Percentiles rank a stretch among this genome's conserved stretches.
phyloP scores from a whole-genome alignment of 1,284 basidiomycete genomes.

The Austroboletus novae-zelandiae region DNA sequence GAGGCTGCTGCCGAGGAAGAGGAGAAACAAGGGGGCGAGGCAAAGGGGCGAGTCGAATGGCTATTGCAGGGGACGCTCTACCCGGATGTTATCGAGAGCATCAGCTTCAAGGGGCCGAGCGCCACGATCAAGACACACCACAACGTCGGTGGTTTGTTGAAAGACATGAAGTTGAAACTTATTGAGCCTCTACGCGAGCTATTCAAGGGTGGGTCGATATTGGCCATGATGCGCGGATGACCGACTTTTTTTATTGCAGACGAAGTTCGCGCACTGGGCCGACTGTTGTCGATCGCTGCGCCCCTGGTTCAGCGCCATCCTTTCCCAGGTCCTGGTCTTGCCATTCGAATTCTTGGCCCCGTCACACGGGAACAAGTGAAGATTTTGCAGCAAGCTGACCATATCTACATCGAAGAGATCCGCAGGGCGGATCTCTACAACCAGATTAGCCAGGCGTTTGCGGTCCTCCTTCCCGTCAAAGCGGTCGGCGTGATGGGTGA shows the following conservation, averaged over 20 bases:
- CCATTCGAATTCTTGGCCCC: constrained; percentile 97
- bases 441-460: constrained; percentile 96
- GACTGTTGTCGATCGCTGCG: constrained; percentile 87
- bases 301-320: constrained; percentile 96
- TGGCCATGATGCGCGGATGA: background rate
- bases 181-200: constrained; percentile 97
- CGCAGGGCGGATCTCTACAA: constrained; percentile 90
- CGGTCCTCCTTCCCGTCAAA: constrained; percentile 93
- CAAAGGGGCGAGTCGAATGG: constrained; percentile 94
- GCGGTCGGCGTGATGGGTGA: constrained; percentile 99
- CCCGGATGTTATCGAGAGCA: constrained; percentile 99
- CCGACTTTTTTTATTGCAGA: constrained; percentile 49
- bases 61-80: constrained; percentile 96
- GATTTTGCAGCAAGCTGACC: constrained; percentile 93
- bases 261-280: constrained; percentile 93
- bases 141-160: constrained; percentile 95
- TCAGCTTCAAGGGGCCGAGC: constrained; percentile 98
- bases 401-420: constrained; percentile 98
- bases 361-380: constrained; percentile 92
- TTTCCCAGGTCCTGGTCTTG: constrained; percentile 98
- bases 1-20: constrained; percentile 83
- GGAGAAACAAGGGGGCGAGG: constrained; percentile 62
- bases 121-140: constrained; percentile 99
- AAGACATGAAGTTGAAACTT: constrained; percentile 98
- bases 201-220: constrained; percentile 82